phyloP scores from a whole-genome alignment of 2,329 filamentous ascomycete species.

The Escovopsis weberi region DNA sequence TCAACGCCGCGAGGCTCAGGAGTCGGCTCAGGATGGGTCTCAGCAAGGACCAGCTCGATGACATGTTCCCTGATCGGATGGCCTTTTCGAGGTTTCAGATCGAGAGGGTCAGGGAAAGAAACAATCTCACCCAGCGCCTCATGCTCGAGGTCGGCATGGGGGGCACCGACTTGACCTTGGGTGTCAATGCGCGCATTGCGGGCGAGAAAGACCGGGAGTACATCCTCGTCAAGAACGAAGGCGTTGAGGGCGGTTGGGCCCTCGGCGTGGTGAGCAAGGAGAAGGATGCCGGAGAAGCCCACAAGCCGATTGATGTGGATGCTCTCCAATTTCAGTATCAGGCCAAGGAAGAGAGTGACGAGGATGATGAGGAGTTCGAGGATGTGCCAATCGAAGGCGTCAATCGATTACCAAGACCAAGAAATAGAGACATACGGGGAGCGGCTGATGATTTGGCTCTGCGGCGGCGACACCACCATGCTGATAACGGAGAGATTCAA shows the following conservation, averaged over 20 bases:
- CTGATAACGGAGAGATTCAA: constrained; percentile 4
- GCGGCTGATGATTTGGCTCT: constrained; percentile 11
- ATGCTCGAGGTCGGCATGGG: constrained; percentile 93
- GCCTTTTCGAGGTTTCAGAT: constrained; percentile 95
- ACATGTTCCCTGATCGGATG: constrained; percentile 97
- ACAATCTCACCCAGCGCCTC: constrained; percentile 82
- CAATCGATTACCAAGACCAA: constrained; percentile 59
- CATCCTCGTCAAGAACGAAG: constrained; percentile 88
- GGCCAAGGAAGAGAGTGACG: constrained; percentile 43
- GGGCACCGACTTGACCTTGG: constrained; percentile 55
- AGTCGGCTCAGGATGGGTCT: constrained; percentile 89
- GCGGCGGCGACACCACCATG: constrained; percentile 16
- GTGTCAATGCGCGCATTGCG: constrained; percentile 52
- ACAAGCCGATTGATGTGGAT: constrained; percentile 90
- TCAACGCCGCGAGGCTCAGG: constrained; percentile 81
- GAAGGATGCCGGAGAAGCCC: constrained; percentile 61
- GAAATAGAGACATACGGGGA: constrained; percentile 6
- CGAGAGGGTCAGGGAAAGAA: constrained; percentile 80
- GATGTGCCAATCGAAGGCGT: constrained; percentile 85
- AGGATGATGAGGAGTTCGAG: constrained; percentile 57
- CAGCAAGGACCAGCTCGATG: constrained; percentile 88
- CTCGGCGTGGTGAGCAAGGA: constrained; percentile 82
- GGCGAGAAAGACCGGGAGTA: constrained; percentile 88
- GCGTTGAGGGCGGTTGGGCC: constrained; percentile 90
- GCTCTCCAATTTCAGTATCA: constrained; percentile 42